Evolutionary conservation across 176 grass and related monocot species (phyloP).

Genomic region (Pharus latifolius): DNA sequence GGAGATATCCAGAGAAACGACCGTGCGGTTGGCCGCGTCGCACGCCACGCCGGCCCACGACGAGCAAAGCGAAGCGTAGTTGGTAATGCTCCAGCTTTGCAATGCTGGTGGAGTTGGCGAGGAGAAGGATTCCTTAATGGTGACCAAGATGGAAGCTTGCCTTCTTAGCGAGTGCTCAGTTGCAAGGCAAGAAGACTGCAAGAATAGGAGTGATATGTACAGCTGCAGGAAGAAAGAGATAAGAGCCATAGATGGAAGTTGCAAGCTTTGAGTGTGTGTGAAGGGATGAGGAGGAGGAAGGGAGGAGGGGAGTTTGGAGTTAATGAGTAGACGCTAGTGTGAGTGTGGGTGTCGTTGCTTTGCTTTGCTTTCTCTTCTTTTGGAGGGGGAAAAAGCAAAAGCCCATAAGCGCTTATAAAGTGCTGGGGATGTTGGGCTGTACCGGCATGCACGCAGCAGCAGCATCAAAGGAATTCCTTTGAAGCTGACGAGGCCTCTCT

Average conservation of each 20-base stretch:
- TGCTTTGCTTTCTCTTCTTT: conserved; percentile 22
- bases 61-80: conserved; percentile 32
- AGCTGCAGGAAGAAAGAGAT: neutral
- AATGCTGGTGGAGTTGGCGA: conserved; percentile 6
- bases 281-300: neutral
- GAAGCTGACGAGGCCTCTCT: too few relatives aligned
- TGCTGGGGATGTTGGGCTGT: too few relatives aligned
- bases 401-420: too few relatives aligned
- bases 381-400: neutral
- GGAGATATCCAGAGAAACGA: conserved; percentile 55
- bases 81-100: conserved; percentile 34
- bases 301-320: neutral
- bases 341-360: neutral
- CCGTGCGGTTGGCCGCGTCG: neutral
- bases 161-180: conserved; percentile 11
- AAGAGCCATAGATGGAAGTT: neutral
- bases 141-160: conserved; percentile 36
- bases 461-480: too few relatives aligned
- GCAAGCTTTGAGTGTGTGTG: too few relatives aligned
- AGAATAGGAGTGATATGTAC: neutral
- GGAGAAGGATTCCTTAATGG: conserved; percentile 40
- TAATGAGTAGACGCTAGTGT: too few relatives aligned
- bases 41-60: conserved; percentile 53
- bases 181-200: neutral
- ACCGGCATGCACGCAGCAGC: too few relatives aligned